Conservation (phyloP, 345 rosid species). For the Fremontodendron californicum region DNA sequence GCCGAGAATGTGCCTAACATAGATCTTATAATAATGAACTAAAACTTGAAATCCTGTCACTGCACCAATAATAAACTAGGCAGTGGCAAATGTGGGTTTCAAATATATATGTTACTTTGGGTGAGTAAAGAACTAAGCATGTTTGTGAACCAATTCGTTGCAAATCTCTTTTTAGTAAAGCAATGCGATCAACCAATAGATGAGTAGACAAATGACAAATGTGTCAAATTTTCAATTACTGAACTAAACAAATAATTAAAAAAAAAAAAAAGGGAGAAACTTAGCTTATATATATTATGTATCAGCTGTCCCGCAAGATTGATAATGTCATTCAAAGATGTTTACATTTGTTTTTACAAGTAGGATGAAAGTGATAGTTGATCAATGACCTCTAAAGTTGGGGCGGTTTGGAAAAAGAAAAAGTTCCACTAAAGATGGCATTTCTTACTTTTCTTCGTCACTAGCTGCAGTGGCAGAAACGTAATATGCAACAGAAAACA, state of each 20-base stretch:
- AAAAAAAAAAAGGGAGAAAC: background rate
- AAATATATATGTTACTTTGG: too few species aligned
- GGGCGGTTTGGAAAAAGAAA: background rate
- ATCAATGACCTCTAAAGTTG: background rate
- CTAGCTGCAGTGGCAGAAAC: slow-evolving; percentile 69
- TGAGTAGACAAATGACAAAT: background rate
- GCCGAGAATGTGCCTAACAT: background rate
- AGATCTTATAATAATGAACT: too few species aligned
- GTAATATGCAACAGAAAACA: slow-evolving; percentile 72
- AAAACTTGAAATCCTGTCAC: too few species aligned
- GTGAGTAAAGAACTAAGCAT: too few species aligned
- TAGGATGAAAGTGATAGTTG: background rate
- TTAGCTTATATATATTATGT: too few species aligned
- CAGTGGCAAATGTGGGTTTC: too few species aligned
- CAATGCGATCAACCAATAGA: background rate
- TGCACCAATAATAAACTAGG: too few species aligned
- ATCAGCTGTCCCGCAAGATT: background rate
- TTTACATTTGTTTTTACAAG: background rate
- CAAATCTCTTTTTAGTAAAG: background rate
- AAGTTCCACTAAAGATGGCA: background rate
- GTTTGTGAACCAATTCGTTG: background rate
- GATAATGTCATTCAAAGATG: background rate
- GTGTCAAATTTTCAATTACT: background rate
- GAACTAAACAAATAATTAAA: too few species aligned
- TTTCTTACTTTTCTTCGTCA: slow-evolving; percentile 35